A percentile compares a stretch with the other conserved stretches of the same genome.
phyloP scores from a whole-genome alignment of 768 basidiomycete genomes.

The Lactifluus hygrophoroides region DNA sequence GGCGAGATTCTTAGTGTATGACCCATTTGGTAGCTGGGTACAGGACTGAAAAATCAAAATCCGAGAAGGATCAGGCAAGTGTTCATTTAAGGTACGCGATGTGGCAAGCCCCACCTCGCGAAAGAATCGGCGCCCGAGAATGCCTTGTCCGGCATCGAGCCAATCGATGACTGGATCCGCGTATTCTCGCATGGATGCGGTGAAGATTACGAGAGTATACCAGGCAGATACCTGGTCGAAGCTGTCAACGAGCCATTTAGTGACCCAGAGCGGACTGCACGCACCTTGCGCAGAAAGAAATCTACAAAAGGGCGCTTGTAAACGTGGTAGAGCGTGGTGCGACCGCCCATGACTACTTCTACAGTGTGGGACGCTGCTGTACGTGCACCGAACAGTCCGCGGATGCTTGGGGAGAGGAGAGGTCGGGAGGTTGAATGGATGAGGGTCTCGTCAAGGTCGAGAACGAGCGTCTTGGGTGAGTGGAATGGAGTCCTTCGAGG shows the following conservation, averaged over 20 bases:
- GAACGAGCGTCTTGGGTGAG: conserved; percentile 86
- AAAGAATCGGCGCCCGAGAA: conserved; percentile 82
- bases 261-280: conserved; percentile 16
- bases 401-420: conserved; percentile 40
- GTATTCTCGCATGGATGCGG: conserved; percentile 98
- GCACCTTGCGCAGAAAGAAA: conserved; percentile 82
- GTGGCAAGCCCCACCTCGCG: conserved; percentile 58
- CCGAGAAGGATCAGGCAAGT: background rate
- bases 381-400: conserved; percentile 44
- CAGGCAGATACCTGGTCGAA: conserved; percentile 80
- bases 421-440: conserved; percentile 94
- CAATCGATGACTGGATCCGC: conserved; percentile 99
- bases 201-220: conserved; percentile 99
- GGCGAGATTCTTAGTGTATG: conserved; percentile 89
- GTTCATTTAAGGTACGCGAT: background rate
- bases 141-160: conserved; percentile 91
- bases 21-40: conserved; percentile 84
- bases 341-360: conserved; percentile 83
- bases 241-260: background rate
- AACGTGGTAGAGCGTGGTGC: conserved; percentile 91
- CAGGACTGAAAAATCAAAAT: conserved; percentile 79
- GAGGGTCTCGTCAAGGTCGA: conserved; percentile 96
- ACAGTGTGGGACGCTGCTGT: conserved; percentile 73
- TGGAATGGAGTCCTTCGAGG: conserved; percentile 64
- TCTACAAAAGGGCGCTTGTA: conserved; percentile 98